Percentiles rank a stretch among this genome's conserved stretches.
These are phyloP conservation scores for Spergularia azorica DNA, from an alignment of 179 eudicot species.

Conservation along the genomic window DNA sequence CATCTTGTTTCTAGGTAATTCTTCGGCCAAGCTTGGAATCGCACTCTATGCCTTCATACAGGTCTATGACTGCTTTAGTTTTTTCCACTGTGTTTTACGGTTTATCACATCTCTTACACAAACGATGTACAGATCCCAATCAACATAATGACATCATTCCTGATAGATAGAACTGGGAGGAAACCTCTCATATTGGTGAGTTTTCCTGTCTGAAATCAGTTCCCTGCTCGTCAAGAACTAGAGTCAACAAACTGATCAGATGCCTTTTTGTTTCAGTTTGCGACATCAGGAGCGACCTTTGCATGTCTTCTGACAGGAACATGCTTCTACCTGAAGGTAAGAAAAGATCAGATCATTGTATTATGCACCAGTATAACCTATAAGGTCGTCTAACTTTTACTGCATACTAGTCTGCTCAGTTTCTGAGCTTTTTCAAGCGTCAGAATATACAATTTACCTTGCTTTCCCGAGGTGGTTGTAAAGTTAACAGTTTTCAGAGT, in stretches of 20 bases:
- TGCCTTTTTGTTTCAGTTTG: slow-evolving; percentile 15
- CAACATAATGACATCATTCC: slow-evolving; percentile 19
- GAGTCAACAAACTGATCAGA: neutral
- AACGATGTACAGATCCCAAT: slow-evolving; percentile 29
- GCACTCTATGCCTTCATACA: slow-evolving; percentile 26
- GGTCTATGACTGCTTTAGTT: neutral
- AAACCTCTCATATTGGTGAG: slow-evolving; percentile 32
- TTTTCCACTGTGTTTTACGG: neutral
- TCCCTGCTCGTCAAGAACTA: neutral
- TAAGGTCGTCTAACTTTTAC: neutral
- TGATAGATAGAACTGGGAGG: slow-evolving; percentile 30
- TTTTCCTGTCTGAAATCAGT: neutral
- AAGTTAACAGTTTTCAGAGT: no score
- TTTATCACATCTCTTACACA: neutral
- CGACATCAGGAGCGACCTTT: slow-evolving; percentile 26
- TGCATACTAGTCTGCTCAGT: neutral
- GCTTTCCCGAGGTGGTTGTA: neutral
- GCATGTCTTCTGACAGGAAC: slow-evolving; percentile 29
- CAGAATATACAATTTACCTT: neutral
- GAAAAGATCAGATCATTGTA: neutral
- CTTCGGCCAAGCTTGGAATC: slow-evolving; percentile 29
- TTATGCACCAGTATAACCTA: no score
- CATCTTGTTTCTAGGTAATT: slow-evolving; percentile 19
- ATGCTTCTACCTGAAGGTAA: slow-evolving; percentile 26
- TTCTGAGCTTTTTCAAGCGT: neutral